A percentile compares a stretch with the other conserved stretches of the same genome.
These are phyloP conservation scores for Microbotryum silenes-acaulis DNA, from an alignment of 1,284 basidiomycete species.

Conservation along the genomic window DNA sequence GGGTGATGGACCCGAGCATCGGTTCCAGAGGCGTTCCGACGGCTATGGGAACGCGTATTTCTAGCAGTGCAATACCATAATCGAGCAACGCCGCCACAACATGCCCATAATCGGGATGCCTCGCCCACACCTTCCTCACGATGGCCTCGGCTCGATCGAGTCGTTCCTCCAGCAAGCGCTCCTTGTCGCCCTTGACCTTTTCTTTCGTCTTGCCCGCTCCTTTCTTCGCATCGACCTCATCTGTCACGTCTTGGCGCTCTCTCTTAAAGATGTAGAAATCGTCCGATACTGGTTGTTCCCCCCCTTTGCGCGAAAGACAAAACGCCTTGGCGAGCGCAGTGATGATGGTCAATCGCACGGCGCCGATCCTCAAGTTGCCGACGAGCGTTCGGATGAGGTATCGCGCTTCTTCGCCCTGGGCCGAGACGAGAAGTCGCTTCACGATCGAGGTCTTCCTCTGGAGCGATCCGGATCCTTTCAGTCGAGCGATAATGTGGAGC, in stretches of 20 bases:
- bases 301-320: conserved; percentile 45
- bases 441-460: conserved; percentile 71
- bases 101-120: conserved; percentile 80
- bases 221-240: conserved; percentile 10
- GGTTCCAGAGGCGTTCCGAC: conserved; percentile 53
- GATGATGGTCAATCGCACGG: conserved; percentile 74
- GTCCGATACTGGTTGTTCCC: not conserved
- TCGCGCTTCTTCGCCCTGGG: conserved; percentile 76
- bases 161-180: conserved; percentile 36
- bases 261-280: not conserved
- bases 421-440: conserved; percentile 71
- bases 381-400: conserved; percentile 74
- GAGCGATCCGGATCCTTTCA: conserved; percentile 42
- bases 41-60: conserved; percentile 55
- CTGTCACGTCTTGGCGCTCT: not conserved
- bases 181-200: conserved; percentile 10
- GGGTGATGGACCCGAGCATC: conserved; percentile 52
- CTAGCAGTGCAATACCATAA: conserved; percentile 31
- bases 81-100: conserved; percentile 56
- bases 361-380: conserved; percentile 70
- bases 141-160: conserved; percentile 42
- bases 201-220: conserved; percentile 1
- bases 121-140: conserved; percentile 68
- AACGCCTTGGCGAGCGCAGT: conserved; percentile 74
- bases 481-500: conserved; percentile 15